Evolutionary conservation across 345 rosid genomes (phyloP).

Genomic region (Euphorbia peplus): DNA sequence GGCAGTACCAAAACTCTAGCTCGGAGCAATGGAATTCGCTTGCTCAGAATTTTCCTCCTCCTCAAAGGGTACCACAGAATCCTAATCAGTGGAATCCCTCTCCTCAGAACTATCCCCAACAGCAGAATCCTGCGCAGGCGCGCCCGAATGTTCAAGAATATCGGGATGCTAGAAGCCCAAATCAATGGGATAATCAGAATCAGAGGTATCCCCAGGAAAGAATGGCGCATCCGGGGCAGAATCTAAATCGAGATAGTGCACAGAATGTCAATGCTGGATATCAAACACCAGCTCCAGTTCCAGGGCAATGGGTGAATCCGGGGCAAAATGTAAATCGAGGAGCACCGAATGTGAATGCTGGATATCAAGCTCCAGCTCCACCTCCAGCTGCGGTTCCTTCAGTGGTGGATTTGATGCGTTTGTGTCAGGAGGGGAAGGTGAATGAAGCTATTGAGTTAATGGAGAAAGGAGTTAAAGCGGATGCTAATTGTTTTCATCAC

Average conservation of each 20-base stretch:
- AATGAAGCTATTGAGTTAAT: constrained; percentile 62
- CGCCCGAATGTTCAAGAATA: constrained; percentile 18
- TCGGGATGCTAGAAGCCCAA: constrained; percentile 35
- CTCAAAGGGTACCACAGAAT: not conserved
- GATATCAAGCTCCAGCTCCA: constrained; percentile 8
- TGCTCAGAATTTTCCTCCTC: not conserved
- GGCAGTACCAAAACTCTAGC: no score
- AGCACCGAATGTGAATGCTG: not conserved
- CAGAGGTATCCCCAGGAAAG: constrained; percentile 25
- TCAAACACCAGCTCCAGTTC: not conserved
- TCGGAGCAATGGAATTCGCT: constrained; percentile 3
- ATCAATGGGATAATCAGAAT: constrained; percentile 38
- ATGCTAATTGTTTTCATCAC: constrained; percentile 42
- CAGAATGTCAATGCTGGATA: constrained; percentile 10
- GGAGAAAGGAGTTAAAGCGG: constrained; percentile 58
- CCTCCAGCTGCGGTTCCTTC: constrained; percentile 22
- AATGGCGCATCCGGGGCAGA: constrained; percentile 21
- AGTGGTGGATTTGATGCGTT: constrained; percentile 35
- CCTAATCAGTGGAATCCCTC: constrained; percentile 8
- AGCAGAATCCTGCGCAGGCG: not conserved
- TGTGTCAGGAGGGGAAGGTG: constrained; percentile 51
- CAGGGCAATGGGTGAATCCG: constrained; percentile 23
- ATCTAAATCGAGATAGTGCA: constrained; percentile 27
- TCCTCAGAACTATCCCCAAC: not conserved
- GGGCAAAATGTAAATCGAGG: constrained; percentile 31